Conservation (phyloP, 495 filamentous ascomycete genomes). For the Hypoxylon crocopeplum region DNA sequence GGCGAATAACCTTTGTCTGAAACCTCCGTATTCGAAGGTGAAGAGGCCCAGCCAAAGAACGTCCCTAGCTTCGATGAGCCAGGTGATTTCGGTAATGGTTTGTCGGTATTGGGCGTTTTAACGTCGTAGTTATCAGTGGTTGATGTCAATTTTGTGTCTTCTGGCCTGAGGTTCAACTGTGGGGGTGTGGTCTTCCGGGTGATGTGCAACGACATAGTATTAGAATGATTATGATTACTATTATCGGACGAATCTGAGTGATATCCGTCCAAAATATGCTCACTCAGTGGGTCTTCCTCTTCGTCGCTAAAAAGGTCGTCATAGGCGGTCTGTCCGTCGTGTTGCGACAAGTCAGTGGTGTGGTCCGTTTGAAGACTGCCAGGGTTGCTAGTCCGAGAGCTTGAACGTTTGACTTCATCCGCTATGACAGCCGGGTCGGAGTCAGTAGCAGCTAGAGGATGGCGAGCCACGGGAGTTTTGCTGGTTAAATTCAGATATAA, state of each 20-base stretch:
- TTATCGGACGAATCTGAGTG: conserved; percentile 42
- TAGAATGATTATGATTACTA: conserved; percentile 37
- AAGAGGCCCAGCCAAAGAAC: conserved; percentile 60
- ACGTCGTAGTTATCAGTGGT: conserved; percentile 35
- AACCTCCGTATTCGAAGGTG: conserved; percentile 54
- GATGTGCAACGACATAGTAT: conserved; percentile 53
- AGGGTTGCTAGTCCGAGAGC: conserved; percentile 45
- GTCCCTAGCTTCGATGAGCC: conserved; percentile 57
- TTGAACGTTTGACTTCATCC: conserved; percentile 46
- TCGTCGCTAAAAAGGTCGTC: conserved; percentile 49
- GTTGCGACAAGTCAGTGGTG: conserved; percentile 35
- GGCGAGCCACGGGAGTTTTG: conserved; percentile 28
- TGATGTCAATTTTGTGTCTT: conserved; percentile 37
- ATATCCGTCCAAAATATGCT: conserved; percentile 43
- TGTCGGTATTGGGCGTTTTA: conserved; percentile 52
- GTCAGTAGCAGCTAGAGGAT: conserved; percentile 30
- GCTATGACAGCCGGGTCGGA: conserved; percentile 31
- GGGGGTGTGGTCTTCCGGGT: conserved; percentile 56
- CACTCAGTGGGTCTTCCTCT: conserved; percentile 44
- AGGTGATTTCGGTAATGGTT: conserved; percentile 61
- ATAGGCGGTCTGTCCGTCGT: conserved; percentile 32
- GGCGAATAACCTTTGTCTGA: conserved; percentile 60
- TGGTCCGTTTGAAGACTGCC: conserved; percentile 45
- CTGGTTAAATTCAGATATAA: conserved; percentile 38
- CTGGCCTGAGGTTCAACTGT: conserved; percentile 51